A percentile compares a stretch with the other conserved stretches of the same genome.
Evolutionary conservation across 768 basidiomycete species (phyloP).

Genomic region (Suillus brevipes): DNA sequence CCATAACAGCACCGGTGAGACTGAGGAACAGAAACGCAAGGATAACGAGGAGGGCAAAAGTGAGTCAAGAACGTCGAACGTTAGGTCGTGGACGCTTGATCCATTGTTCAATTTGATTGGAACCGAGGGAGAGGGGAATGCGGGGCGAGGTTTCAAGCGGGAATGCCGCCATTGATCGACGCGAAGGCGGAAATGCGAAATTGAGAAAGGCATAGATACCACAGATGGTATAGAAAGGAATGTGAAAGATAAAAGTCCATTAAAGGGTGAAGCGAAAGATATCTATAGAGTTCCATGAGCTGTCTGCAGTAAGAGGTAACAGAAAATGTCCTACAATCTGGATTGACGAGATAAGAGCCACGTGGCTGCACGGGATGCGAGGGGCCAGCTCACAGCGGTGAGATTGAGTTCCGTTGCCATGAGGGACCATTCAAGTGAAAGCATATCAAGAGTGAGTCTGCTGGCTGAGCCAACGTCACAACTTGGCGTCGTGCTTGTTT

Average conservation of each 20-base stretch:
- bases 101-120: constrained; percentile 13
- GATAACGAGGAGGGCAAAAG: constrained; percentile 43
- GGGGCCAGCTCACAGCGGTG: constrained; percentile 33
- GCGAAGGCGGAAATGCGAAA: constrained; percentile 38
- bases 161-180: constrained; percentile 11
- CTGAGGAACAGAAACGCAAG: constrained; percentile 35
- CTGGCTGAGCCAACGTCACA: not conserved
- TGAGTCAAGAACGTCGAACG: constrained; percentile 36
- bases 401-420: constrained; percentile 9
- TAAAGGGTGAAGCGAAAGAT: constrained; percentile 48
- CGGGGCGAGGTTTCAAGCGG: constrained; percentile 1
- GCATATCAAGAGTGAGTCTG: not conserved
- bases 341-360: constrained; percentile 37
- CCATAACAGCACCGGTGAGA: constrained; percentile 39
- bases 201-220: constrained; percentile 45
- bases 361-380: constrained; percentile 32
- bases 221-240: constrained; percentile 40
- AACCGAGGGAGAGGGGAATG: not conserved
- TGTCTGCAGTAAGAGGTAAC: not conserved
- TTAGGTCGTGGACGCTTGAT: constrained; percentile 28
- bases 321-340: constrained; percentile 25
- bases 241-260: constrained; percentile 48
- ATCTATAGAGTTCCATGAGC: constrained; percentile 24
- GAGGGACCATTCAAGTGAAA: not conserved
- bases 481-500: not conserved